Conservation (phyloP, 495 filamentous ascomycete species). For the Aspergillus campestris region DNA sequence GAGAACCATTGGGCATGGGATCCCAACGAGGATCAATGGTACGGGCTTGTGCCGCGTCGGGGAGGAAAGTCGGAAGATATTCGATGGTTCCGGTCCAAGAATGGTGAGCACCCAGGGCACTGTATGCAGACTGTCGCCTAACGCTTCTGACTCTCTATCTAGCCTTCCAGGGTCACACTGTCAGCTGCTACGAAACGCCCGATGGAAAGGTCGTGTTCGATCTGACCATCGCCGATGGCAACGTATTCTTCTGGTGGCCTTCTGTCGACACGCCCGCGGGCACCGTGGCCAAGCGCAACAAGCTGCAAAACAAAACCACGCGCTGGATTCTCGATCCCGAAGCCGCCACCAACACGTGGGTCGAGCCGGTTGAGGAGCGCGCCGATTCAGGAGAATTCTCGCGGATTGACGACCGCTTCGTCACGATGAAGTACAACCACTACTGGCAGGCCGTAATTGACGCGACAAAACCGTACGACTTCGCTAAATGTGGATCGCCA, state of each 20-base stretch:
- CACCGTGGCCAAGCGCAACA: constrained; percentile 11
- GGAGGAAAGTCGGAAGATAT: constrained; percentile 43
- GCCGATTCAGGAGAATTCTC: constrained; percentile 47
- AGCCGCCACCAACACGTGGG: constrained; percentile 6
- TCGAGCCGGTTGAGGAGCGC: constrained; percentile 20
- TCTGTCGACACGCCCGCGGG: constrained; percentile 16
- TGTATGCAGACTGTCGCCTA: not conserved
- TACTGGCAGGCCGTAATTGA: constrained; percentile 48
- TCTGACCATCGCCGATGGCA: constrained; percentile 45
- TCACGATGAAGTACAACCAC: constrained; percentile 45
- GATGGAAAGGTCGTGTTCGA: constrained; percentile 43
- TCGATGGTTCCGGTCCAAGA: constrained; percentile 10
- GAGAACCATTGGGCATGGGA: constrained; percentile 50
- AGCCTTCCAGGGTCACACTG: constrained; percentile 42
- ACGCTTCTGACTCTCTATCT: constrained; percentile 32
- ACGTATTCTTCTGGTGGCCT: constrained; percentile 49
- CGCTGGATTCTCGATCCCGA: constrained; percentile 7
- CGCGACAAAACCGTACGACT: constrained; percentile 35
- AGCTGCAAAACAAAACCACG: constrained; percentile 20
- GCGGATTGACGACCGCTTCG: constrained; percentile 47
- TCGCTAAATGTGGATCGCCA: constrained; percentile 10
- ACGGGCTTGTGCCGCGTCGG: constrained; percentile 39
- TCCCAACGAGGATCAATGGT: constrained; percentile 40
- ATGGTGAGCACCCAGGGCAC: not conserved
- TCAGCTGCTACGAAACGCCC: constrained; percentile 41